These are phyloP conservation scores for Fusarium floridanum DNA, from an alignment of 2,329 filamentous ascomycete species.

Conservation along the genomic window DNA sequence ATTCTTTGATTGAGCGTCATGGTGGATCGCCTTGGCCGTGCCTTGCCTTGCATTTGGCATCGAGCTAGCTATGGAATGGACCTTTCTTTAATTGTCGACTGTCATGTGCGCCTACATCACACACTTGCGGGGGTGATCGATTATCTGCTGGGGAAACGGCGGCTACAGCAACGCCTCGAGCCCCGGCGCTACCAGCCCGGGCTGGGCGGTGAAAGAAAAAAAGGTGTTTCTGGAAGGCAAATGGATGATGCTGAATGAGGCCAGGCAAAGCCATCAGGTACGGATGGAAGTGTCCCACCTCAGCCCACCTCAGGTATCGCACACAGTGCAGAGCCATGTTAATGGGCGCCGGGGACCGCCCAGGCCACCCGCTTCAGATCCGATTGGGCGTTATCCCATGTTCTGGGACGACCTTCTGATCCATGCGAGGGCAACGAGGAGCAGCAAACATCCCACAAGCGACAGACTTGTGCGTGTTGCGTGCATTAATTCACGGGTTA, in stretches of 20 bases:
- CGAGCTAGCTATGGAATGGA: not conserved
- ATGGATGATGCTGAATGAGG: conserved; percentile 20
- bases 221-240: conserved; percentile 29
- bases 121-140: conserved; percentile 19
- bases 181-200: not conserved
- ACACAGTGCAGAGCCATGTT: conserved; percentile 42
- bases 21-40: conserved; percentile 26
- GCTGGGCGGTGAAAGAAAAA: conserved; percentile 26
- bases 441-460: conserved; percentile 45
- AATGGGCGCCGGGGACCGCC: conserved; percentile 31
- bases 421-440: conserved; percentile 31
- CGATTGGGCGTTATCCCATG: conserved; percentile 41
- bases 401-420: conserved; percentile 42
- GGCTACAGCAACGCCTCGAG: conserved; percentile 10
- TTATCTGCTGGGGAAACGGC: conserved; percentile 19
- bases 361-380: conserved; percentile 40
- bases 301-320: conserved; percentile 33
- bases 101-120: conserved; percentile 28
- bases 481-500: conserved; percentile 44
- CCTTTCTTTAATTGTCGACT: conserved; percentile 28
- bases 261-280: conserved; percentile 24
- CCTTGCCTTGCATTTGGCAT: not conserved
- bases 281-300: conserved; percentile 29
- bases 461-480: conserved; percentile 46
- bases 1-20: conserved; percentile 25